Percentiles rank a stretch among this genome's conserved stretches.
Evolutionary conservation across 257 asterid genomes (phyloP).

Genomic region (Lithospermum erythrorhizon): DNA sequence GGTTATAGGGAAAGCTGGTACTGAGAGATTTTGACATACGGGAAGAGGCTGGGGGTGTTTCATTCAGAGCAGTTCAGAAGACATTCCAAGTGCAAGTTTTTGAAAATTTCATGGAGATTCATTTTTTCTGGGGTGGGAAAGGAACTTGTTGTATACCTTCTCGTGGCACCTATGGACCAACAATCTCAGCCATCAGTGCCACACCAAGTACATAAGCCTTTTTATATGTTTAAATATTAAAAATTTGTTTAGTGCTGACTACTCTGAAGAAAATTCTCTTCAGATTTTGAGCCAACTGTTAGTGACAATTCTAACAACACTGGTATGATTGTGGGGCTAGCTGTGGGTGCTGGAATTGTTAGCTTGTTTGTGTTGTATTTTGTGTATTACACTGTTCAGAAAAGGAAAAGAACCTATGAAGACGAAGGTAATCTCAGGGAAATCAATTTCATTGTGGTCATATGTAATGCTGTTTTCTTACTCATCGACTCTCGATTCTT

Average conservation of each 20-base stretch:
- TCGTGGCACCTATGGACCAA: slow-evolving; percentile 62
- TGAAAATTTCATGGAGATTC: slow-evolving; percentile 64
- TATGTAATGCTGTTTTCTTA: too few relatives aligned
- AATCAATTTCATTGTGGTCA: not conserved
- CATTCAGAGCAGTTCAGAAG: slow-evolving; percentile 36
- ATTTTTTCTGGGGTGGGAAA: slow-evolving; percentile 85
- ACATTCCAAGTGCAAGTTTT: slow-evolving; percentile 33
- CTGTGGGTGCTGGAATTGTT: slow-evolving; percentile 28
- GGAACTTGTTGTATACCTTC: slow-evolving; percentile 80
- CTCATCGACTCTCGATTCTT: too few relatives aligned
- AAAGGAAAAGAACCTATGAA: slow-evolving; percentile 29
- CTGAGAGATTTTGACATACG: slow-evolving; percentile 56
- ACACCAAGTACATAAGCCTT: slow-evolving; percentile 37
- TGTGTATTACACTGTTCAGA: slow-evolving; percentile 22
- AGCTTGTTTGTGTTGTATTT: slow-evolving; percentile 28
- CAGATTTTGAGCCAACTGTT: slow-evolving; percentile 55
- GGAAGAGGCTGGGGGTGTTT: slow-evolving; percentile 38
- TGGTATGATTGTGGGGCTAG: slow-evolving; percentile 54
- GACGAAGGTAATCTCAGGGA: slow-evolving; percentile 41
- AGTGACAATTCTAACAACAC: slow-evolving; percentile 35
- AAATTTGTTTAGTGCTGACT: not conserved
- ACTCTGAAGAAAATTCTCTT: slow-evolving; percentile 1
- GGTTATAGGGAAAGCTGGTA: slow-evolving; percentile 41
- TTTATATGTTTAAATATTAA: not conserved
- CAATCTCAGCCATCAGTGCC: slow-evolving; percentile 67